Base-by-base conservation (phyloP, 345 rosid genomes). In the Eucalyptus victrix region DNA sequence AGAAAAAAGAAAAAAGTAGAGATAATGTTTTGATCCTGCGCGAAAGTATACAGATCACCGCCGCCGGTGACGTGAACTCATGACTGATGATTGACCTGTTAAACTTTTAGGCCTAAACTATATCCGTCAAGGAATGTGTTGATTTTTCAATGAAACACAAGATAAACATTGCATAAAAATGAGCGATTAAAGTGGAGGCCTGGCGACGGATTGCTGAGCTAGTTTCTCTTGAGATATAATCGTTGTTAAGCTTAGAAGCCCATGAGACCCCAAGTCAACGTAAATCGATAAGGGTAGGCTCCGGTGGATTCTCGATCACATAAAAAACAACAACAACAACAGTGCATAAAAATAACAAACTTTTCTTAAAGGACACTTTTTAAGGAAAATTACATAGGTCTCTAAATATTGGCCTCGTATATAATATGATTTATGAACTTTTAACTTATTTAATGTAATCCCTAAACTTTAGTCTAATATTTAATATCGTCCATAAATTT, bases 381-480 rank as follows among this genome's bases (percentile, higher is more conserved):
- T 9, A 56, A 9, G 62, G 5, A 56, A 56, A 56, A 56, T 9
- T 23, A 24, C 12, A 10, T 0, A 0, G 0, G 21, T 56, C 12
- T 53, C 5, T 10, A 4, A 56, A 56, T 23, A 28, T 30, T 30
- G 32, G 7, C 4, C 4, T 3, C 6, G 5, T 26, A 12, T 12
- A 28, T 26, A 60, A 62, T 13, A 6, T 12, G 4, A 28, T 62
- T 14, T 12, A 0, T 3, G 1, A 28, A 28, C 0, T 28, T 62
- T 62, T 62, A 62, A 62, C 3, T 62, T 12, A 12, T 62, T 28
- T 6, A 30, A 62, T 30, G 3, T 13, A 30, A 14, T 28, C 2
- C 16, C 1, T 30, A 28, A 30, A 62, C 4, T 30, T 62, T 62
- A 62, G 15, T 30, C 2, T 14, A 6, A 62, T 6, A 6, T 28